phyloP scores from a whole-genome alignment of 2,329 filamentous ascomycete species.

The Sclerotinia spermophila region DNA sequence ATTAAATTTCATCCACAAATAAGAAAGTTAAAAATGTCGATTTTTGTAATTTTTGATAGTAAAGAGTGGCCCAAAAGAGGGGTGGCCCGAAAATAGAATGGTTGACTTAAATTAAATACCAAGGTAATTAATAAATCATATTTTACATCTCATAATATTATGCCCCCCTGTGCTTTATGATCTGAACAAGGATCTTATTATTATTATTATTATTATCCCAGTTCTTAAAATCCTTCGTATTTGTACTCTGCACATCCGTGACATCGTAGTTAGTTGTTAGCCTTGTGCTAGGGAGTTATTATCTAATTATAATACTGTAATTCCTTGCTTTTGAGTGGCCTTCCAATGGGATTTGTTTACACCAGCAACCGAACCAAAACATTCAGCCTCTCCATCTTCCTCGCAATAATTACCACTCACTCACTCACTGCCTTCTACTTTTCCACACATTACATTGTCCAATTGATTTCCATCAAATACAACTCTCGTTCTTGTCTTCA shows the following conservation, averaged over 20 bases:
- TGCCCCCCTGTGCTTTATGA: neutral
- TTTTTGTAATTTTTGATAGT: too few species aligned
- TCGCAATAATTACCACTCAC: neutral
- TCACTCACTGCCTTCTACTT: neutral
- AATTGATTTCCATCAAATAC: neutral
- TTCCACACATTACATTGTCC: neutral
- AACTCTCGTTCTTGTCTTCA: neutral
- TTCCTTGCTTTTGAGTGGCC: neutral
- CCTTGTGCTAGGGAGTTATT: slow-evolving; percentile 4
- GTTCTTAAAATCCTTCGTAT: neutral
- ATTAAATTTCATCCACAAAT: too few species aligned
- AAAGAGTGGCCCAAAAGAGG: too few species aligned
- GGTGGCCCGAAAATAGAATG: too few species aligned
- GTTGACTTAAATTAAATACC: too few species aligned
- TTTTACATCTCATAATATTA: too few species aligned
- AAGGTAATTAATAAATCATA: too few species aligned
- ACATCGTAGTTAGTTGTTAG: neutral
- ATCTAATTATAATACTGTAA: neutral
- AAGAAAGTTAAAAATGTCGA: too few species aligned
- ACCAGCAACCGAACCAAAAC: slow-evolving; percentile 14
- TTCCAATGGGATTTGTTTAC: slow-evolving; percentile 14
- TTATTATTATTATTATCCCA: neutral
- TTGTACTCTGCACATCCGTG: too few species aligned
- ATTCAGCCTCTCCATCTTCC: slow-evolving; percentile 7
- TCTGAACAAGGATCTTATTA: neutral